Base-by-base conservation (phyloP, 2,329 filamentous ascomycete genomes). In the Colletotrichum trifolii region DNA sequence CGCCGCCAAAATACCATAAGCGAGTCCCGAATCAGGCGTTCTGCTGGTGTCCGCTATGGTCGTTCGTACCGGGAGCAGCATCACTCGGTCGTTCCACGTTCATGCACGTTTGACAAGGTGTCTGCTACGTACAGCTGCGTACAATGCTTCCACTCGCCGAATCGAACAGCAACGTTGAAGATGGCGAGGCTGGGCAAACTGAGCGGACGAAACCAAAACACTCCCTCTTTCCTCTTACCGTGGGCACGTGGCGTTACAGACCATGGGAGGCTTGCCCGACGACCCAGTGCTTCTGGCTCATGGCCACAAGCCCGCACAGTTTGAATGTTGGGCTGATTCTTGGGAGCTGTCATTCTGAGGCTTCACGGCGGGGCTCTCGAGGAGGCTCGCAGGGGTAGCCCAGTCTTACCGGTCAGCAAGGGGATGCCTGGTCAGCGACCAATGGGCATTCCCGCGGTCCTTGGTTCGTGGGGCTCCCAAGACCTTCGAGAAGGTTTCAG, bases 401-500 rank as follows among this genome's bases (percentile, higher is more conserved):
- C 35, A 48, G 60, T 55, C 43, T 17, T 25, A 38, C 54, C 48
- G 36, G 49, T 52, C 43, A 54, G 34, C 38, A 42, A 57, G 54
- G 53, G 54, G 13, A 9, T 38, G 45, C 8, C 54, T 60, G 38
- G 33, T 48, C 47, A 56, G 47, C 36, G 45, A 45, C 64, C 64
- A 66, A 66, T 67, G 57, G 66, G 63, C 66, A 62, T 58, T 67
- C 62, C 58, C 66, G 57, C 63, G 58, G 57, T 38, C 53, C 53
- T 56, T 43, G 45, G 62, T 60, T 57, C 66, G 38, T 63, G 64
- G 63, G 34, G 54, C 63, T 42, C 54, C 60, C 46, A 46, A 56
- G 47, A 46, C 53, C 61, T 68, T 68, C 67, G 60, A 68, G 67
- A 68, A 68, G 67, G 67, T 68, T 68, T 68, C 67, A 68, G 64